A percentile compares a stretch with the other conserved stretches of the same genome.
phyloP scores from a whole-genome alignment of 2,329 filamentous ascomycete genomes.

The Aspergillus melleus region DNA sequence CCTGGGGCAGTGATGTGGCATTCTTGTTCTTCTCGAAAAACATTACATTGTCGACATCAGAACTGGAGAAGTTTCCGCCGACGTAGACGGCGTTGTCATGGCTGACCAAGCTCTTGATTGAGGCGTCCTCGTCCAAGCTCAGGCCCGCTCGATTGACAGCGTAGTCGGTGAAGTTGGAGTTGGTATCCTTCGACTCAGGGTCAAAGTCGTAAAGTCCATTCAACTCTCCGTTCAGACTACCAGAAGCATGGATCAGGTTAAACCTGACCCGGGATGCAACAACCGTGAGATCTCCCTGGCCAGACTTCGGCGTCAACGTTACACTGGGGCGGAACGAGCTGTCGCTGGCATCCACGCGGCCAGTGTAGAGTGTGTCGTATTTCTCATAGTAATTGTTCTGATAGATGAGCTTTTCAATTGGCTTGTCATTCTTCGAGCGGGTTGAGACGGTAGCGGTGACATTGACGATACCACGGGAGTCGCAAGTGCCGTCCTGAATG shows the following conservation, averaged over 20 bases:
- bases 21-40: constrained; percentile 63
- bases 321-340: constrained; percentile 75
- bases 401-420: constrained; percentile 65
- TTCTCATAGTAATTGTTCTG: constrained; percentile 98
- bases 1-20: constrained; percentile 61
- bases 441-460: constrained; percentile 70
- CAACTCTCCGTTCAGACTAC: constrained; percentile 71
- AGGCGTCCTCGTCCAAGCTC: constrained; percentile 65
- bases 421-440: constrained; percentile 43
- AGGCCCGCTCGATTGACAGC: constrained; percentile 74
- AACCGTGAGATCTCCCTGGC: constrained; percentile 65
- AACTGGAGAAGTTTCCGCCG: constrained; percentile 79
- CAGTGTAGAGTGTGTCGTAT: constrained; percentile 88
- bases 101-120: constrained; percentile 67
- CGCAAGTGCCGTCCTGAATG: constrained; percentile 73
- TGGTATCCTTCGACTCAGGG: constrained; percentile 56
- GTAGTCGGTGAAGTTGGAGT: constrained; percentile 68
- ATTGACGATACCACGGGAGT: constrained; percentile 74
- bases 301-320: constrained; percentile 69
- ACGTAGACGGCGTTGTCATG: constrained; percentile 68
- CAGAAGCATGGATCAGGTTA: constrained; percentile 56
- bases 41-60: constrained; percentile 72
- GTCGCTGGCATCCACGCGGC: constrained; percentile 74
- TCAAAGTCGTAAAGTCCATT: constrained; percentile 92
- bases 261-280: constrained; percentile 91